Conservation (phyloP, 805 yeast genomes). For the Saccharomycopsis fodiens region DNA sequence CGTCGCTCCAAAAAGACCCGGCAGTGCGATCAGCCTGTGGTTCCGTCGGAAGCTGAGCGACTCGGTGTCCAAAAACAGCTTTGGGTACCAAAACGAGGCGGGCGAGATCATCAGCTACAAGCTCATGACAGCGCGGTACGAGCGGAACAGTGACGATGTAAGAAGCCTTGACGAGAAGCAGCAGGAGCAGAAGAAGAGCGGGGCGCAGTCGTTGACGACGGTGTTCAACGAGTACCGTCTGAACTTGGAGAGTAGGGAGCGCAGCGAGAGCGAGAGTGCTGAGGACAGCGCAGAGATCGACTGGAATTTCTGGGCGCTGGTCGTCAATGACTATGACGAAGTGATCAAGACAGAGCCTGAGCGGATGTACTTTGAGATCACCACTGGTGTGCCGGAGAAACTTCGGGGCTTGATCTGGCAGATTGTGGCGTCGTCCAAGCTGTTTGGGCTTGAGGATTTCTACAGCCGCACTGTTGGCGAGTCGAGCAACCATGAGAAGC, state of each 20-base stretch:
- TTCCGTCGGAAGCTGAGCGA: conserved; percentile 7
- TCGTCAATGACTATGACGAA: conserved; percentile 67
- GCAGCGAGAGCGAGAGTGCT: conserved; percentile 10
- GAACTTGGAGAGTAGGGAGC: conserved; percentile 18
- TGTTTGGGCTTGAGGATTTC: conserved; percentile 51
- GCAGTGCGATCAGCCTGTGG: conserved; percentile 10
- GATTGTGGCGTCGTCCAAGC: conserved; percentile 71
- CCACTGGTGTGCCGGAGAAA: conserved; percentile 76
- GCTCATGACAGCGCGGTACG: conserved; percentile 51
- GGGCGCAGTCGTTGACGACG: conserved; percentile 36
- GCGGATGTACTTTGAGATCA: conserved; percentile 51
- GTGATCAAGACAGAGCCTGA: conserved; percentile 58
- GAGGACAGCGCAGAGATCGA: conserved; percentile 36
- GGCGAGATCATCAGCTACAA: conserved; percentile 34
- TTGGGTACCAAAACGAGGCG: conserved; percentile 5
- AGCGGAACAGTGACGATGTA: conserved; percentile 46
- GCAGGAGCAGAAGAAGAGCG: conserved; percentile 43
- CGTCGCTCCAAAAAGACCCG: conserved; percentile 1
- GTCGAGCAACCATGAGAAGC: conserved; percentile 52
- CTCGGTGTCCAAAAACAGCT: conserved; percentile 3
- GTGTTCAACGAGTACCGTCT: conserved; percentile 24
- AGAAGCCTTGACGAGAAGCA: conserved; percentile 42
- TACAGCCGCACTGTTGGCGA: conserved; percentile 42
- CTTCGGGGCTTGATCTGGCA: conserved; percentile 93
- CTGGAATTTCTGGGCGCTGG: conserved; percentile 85